These are phyloP conservation scores for Mycosphaerella sp. DNA, from an alignment of 2,329 filamentous ascomycete genomes.

Conservation along the genomic window DNA sequence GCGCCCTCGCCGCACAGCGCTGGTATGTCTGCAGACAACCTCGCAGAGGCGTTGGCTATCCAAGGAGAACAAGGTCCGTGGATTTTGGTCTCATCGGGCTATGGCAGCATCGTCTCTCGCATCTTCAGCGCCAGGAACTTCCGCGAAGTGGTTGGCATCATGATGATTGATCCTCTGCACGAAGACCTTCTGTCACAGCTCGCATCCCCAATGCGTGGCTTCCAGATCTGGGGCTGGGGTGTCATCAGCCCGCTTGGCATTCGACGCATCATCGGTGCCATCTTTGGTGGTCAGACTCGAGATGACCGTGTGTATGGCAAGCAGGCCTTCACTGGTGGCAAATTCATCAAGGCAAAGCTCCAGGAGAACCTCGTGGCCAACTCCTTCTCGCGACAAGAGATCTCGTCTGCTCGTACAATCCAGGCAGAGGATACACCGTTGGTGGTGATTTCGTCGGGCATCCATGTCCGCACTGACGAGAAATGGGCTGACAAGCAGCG, in stretches of 20 bases:
- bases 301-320: conserved; percentile 81
- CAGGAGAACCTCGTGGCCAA: conserved; percentile 88
- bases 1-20: conserved; percentile 90
- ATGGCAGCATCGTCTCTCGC: conserved; percentile 81
- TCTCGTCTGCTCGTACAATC: conserved; percentile 70
- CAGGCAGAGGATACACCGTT: conserved; percentile 70
- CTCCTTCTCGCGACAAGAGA: conserved; percentile 77
- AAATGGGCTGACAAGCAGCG: conserved; percentile 81
- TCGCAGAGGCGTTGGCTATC: conserved; percentile 76
- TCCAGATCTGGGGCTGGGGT: conserved; percentile 79
- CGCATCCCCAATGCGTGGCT: conserved; percentile 63
- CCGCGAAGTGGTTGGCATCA: conserved; percentile 65
- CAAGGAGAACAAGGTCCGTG: conserved; percentile 82
- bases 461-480: conserved; percentile 57
- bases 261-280: conserved; percentile 68
- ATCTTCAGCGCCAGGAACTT: conserved; percentile 85
- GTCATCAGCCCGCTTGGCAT: conserved; percentile 81
- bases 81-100: conserved; percentile 78
- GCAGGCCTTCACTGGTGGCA: conserved; percentile 70
- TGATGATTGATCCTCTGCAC: conserved; percentile 83
- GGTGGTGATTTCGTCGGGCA: conserved; percentile 75
- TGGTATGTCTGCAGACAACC: conserved; percentile 81
- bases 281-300: conserved; percentile 73
- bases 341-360: conserved; percentile 80
- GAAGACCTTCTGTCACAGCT: conserved; percentile 73